These are phyloP conservation scores for Polygonum maritimum DNA, from an alignment of 148 eudicot genomes.

Conservation along the genomic window DNA sequence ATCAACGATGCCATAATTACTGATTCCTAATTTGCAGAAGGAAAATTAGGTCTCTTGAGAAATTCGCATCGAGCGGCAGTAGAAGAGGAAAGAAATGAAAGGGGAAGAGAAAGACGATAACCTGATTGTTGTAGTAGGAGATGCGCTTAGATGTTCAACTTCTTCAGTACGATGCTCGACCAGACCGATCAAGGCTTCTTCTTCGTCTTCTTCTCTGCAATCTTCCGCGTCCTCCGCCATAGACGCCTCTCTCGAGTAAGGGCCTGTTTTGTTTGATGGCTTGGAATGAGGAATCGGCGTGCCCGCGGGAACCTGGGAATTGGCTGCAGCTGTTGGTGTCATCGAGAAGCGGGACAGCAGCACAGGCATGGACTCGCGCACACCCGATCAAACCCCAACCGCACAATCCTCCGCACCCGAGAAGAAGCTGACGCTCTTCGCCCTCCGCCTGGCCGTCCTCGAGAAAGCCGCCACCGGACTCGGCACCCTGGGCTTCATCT, in stretches of 20 bases:
- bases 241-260: background rate
- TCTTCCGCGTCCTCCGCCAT: conserved; percentile 4
- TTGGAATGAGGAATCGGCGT: background rate
- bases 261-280: background rate
- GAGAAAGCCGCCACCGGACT: too few species aligned
- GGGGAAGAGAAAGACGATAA: conserved; percentile 9
- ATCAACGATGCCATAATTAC: too few species aligned
- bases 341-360: too few species aligned
- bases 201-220: conserved; percentile 28
- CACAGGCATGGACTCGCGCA: too few species aligned
- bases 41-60: background rate
- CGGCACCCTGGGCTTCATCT: too few species aligned
- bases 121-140: conserved; percentile 60
- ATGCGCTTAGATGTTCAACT: conserved; percentile 59
- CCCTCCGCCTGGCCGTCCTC: too few species aligned
- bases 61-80: background rate
- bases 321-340: too few species aligned
- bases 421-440: too few species aligned
- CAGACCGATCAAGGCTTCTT: conserved; percentile 58
- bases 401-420: too few species aligned
- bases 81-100: background rate
- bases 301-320: background rate
- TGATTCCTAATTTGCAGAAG: background rate
- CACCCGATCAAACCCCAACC: too few species aligned
- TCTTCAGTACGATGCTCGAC: conserved; percentile 74